A percentile compares a stretch with the other conserved stretches of the same genome.
Evolutionary conservation across 2,329 filamentous ascomycete species (phyloP).

Genomic region (Exophiala aquamarina): DNA sequence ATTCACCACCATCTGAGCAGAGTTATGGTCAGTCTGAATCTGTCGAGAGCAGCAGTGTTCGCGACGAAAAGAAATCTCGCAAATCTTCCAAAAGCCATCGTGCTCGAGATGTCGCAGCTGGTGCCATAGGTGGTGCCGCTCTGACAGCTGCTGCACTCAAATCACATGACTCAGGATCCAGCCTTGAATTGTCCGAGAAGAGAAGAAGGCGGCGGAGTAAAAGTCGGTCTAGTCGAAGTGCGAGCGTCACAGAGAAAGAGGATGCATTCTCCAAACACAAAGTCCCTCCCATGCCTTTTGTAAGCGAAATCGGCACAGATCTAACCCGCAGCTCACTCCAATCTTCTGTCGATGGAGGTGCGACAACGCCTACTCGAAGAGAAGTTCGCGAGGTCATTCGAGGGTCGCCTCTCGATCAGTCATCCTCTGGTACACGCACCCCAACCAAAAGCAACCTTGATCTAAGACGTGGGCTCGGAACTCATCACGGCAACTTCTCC

Average conservation of each 20-base stretch:
- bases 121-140: conserved; percentile 55
- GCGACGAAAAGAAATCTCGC: conserved; percentile 53
- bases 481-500: conserved; percentile 62
- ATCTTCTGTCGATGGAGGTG: conserved; percentile 74
- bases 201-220: conserved; percentile 47
- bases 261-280: conserved; percentile 51
- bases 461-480: conserved; percentile 61
- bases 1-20: conserved; percentile 46
- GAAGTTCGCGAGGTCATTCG: conserved; percentile 65
- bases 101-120: conserved; percentile 56
- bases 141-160: conserved; percentile 63
- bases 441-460: conserved; percentile 51
- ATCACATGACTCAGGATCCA: conserved; percentile 65
- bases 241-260: conserved; percentile 57
- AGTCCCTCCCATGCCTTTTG: conserved; percentile 81
- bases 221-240: conserved; percentile 52
- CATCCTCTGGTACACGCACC: conserved; percentile 63
- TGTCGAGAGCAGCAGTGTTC: conserved; percentile 46
- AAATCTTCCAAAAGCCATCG: conserved; percentile 54
- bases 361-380: conserved; percentile 64
- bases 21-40: conserved; percentile 45
- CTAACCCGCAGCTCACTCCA: conserved; percentile 84
- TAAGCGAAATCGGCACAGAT: conserved; percentile 83
- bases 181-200: conserved; percentile 45
- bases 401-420: conserved; percentile 52